Percentiles rank a stretch among this genome's conserved stretches.
Conservation (phyloP, 208 protist species). For the Angomonas ambiguus region DNA sequence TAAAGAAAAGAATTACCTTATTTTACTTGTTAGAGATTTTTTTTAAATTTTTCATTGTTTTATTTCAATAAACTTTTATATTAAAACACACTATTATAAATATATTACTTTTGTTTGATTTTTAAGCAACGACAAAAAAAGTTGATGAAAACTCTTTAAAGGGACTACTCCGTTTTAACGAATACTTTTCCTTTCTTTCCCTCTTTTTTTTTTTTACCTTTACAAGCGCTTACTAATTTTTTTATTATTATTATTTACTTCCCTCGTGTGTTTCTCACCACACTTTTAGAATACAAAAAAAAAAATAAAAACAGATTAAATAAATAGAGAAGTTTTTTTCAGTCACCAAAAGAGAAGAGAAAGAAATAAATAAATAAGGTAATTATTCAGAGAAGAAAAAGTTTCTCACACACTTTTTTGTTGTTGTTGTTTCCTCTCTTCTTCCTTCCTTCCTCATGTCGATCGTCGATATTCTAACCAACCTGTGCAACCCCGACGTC, state of each 20-base stretch:
- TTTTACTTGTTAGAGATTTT: not conserved
- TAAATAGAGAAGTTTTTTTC: not conserved
- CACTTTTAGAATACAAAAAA: not conserved
- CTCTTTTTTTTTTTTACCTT: conserved; percentile 11
- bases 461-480: conserved; percentile 67
- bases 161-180: too few relatives aligned
- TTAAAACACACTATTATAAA: too few relatives aligned
- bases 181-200: conserved; percentile 11
- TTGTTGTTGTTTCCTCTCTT: conserved; percentile 3
- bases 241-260: not conserved
- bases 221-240: not conserved
- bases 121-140: not conserved
- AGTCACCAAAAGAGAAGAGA: not conserved
- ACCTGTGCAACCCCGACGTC: conserved; percentile 63
- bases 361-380: not conserved
- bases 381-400: too few relatives aligned
- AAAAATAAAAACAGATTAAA: not conserved
- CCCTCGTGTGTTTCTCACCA: not conserved
- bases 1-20: conserved; percentile 2
- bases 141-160: too few relatives aligned
- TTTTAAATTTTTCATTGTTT: too few relatives aligned
- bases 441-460: conserved; percentile 11
- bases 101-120: not conserved
- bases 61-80: too few relatives aligned
- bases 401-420: conserved; percentile 18